Evolutionary conservation across 2,329 filamentous ascomycete species (phyloP).

Genomic region (Chrysoporthe austroafricana): DNA sequence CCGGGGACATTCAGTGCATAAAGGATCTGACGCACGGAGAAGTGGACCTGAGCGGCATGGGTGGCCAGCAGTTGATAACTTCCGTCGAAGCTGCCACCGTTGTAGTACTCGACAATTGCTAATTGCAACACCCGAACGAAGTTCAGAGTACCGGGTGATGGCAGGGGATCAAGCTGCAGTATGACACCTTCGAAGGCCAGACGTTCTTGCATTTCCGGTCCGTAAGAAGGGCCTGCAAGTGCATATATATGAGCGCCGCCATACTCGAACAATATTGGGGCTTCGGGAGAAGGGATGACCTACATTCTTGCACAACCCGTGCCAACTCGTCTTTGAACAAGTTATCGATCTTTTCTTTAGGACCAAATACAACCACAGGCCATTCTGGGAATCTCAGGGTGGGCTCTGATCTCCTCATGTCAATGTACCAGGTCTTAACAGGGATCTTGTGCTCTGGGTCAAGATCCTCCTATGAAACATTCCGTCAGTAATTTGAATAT

Average conservation of each 20-base stretch:
- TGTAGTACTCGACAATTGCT: neutral
- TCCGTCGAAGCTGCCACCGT: neutral
- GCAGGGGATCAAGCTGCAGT: neutral
- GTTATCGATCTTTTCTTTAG: neutral
- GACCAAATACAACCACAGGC: constrained; percentile 11
- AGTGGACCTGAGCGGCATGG: neutral
- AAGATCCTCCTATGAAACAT: neutral
- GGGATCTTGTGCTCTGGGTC: neutral
- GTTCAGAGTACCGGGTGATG: neutral
- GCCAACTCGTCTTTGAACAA: neutral
- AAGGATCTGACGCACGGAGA: constrained; percentile 3
- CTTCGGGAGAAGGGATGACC: neutral
- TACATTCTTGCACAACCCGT: neutral
- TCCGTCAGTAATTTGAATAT: neutral
- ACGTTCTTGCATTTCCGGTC: neutral
- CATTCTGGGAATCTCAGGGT: neutral
- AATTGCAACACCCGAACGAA: neutral
- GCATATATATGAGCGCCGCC: neutral
- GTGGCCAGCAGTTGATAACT: neutral
- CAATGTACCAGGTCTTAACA: neutral
- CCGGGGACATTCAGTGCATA: constrained; percentile 6
- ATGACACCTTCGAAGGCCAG: neutral
- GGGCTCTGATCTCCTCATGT: neutral
- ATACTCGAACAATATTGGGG: neutral
- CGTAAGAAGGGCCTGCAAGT: neutral